Percentiles rank a stretch among this genome's conserved stretches.
These are phyloP conservation scores for Bipolaris gigantea DNA, from an alignment of 2,329 filamentous ascomycete genomes.

Conservation along the genomic window DNA sequence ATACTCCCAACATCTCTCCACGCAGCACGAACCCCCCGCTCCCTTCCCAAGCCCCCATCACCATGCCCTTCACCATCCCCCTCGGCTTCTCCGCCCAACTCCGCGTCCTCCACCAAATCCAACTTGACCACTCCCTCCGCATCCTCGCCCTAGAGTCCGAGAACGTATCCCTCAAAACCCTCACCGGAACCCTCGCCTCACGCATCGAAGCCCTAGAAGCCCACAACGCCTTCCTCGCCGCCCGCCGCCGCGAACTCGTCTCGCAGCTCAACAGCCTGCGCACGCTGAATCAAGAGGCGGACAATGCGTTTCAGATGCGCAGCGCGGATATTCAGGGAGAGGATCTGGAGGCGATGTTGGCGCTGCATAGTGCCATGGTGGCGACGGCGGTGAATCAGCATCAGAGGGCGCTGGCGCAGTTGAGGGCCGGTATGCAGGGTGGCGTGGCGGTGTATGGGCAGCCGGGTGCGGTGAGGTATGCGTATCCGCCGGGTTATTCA, in stretches of 20 bases:
- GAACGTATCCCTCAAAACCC: constrained; percentile 12
- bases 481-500: constrained; percentile 13
- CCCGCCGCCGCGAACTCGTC: constrained; percentile 23
- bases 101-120: constrained; percentile 14
- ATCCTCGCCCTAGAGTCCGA: constrained; percentile 16
- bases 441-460: neutral
- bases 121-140: constrained; percentile 8
- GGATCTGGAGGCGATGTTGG: constrained; percentile 26
- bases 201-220: constrained; percentile 20
- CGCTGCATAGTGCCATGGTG: constrained; percentile 12
- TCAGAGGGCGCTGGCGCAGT: constrained; percentile 15
- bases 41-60: too few relatives aligned
- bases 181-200: neutral
- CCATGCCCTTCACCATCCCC: constrained; percentile 5
- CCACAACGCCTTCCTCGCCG: constrained; percentile 4
- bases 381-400: constrained; percentile 21
- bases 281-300: constrained; percentile 22
- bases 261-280: constrained; percentile 20
- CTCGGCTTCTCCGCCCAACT: constrained; percentile 22
- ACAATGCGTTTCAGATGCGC: constrained; percentile 21
- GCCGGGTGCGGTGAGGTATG: neutral
- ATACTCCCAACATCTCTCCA: neutral
- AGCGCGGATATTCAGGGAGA: constrained; percentile 19
- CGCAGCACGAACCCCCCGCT: neutral
- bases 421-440: constrained; percentile 1